phyloP scores from a whole-genome alignment of 306 rosid genomes.

The Cotoneaster glaucophyllus region DNA sequence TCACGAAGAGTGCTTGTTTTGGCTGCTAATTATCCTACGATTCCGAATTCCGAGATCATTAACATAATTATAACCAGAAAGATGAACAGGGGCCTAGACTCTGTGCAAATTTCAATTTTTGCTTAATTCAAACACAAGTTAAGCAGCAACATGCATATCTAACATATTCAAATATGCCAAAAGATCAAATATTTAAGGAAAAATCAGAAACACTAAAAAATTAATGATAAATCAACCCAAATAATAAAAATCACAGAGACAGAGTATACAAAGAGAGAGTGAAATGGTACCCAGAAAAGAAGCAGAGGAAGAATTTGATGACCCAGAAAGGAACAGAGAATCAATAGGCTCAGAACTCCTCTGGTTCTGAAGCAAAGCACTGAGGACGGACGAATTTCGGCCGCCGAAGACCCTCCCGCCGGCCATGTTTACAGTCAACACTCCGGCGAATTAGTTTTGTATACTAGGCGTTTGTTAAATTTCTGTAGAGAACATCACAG shows the following conservation, averaged over 20 bases:
- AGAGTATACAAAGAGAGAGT: neutral
- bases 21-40: neutral
- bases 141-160: neutral
- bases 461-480: neutral
- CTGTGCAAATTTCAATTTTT: neutral
- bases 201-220: neutral
- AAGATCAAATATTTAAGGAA: neutral
- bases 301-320: constrained; percentile 34
- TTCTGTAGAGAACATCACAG: constrained; percentile 14
- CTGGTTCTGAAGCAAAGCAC: constrained; percentile 44
- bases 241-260: neutral
- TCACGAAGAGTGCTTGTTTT: neutral
- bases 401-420: constrained; percentile 36
- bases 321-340: constrained; percentile 49
- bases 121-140: neutral
- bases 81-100: neutral
- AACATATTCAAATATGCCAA: neutral
- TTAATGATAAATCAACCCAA: neutral
- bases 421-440: constrained; percentile 33
- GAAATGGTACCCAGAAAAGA: constrained; percentile 40
- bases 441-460: neutral
- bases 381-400: constrained; percentile 22
- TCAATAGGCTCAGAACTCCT: constrained; percentile 39
- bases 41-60: neutral
- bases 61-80: neutral